Base-by-base conservation (phyloP, 176 grass and related monocot genomes). In the Panicum miliaceum region DNA sequence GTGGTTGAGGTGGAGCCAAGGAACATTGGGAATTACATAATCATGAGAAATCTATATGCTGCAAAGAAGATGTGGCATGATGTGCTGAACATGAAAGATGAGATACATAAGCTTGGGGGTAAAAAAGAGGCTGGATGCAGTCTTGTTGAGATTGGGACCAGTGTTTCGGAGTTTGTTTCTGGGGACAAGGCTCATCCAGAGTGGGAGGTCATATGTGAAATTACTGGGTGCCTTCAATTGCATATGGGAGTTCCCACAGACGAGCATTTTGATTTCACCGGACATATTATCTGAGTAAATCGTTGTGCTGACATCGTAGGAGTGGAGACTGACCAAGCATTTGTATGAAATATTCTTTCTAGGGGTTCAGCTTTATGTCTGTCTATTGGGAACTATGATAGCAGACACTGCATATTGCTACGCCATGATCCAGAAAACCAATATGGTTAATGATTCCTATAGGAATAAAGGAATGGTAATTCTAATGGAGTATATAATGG, bases 71-170 rank as follows among this genome's bases (percentile, higher is more conserved):
- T 54, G 72, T 54, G 72, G 48, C 27, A 10, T 75, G 16, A 36
- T 54, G 27, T 29, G 8, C 26, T 75, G 71, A 34, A 27, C 22
- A 52, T 75, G 48, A 75, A 54, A 54, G 48, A 75, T 54, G 72
- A 75, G 72, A 75, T 75, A 75, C 54, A 75, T 75, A 75, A 54
- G 48, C 48, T 54, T 54, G 48, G 72, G 16, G 47, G 48, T 75
- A 52, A 75, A 75, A 35, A 75, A 2, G 29, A 35, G 47, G 27
- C 18, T 54, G 71, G 71, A 54, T 74, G 47, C 71, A 74, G 27
- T 74, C 47, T 75, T 27, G 2, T 75, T 9, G 71, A 75, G 48
- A 54, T 75, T 75, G 71, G 71, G 18, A 20, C 26, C 71, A 74
- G 47, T 74, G 2, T 75, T 54, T 75, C 8, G 27, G 16, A 54